phyloP scores from a whole-genome alignment of 83 land plant species.

The Picea abies region DNA sequence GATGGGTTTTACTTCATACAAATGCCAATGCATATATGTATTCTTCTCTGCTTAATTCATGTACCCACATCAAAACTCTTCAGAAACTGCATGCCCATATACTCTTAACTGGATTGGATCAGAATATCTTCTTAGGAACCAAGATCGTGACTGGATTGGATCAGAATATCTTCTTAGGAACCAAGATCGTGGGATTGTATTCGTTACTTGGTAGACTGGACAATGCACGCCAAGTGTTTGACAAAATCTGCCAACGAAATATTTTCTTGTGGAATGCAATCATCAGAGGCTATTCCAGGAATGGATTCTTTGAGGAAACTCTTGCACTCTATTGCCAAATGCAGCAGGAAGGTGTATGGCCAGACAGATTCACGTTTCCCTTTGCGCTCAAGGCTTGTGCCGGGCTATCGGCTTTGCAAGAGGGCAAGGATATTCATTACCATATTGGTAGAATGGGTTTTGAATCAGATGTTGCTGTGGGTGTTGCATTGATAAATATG shows the following conservation, averaged over 20 bases:
- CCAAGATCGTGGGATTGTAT: neutral
- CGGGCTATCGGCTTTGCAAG: neutral
- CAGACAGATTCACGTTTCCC: neutral
- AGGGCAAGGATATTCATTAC: neutral
- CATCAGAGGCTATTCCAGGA: neutral
- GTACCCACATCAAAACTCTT: too few relatives aligned
- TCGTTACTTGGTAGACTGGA: neutral
- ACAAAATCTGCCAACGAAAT: neutral
- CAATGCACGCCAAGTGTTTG: conserved; percentile 3
- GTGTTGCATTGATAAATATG: conserved; percentile 39
- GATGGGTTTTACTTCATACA: too few relatives aligned
- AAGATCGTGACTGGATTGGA: neutral
- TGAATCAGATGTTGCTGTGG: conserved; percentile 23
- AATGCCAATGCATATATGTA: too few relatives aligned
- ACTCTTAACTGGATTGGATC: neutral
- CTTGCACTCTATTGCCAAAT: neutral
- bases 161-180: conserved; percentile 7
- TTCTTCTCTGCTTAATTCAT: too few relatives aligned
- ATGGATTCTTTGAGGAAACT: neutral
- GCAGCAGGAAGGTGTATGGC: neutral
- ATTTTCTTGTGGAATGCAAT: neutral
- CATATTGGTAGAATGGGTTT: conserved; percentile 11
- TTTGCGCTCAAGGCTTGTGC: conserved; percentile 3
- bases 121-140: conserved; percentile 1
- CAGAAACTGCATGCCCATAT: too few relatives aligned